These are phyloP conservation scores for Russula dissimulans DNA, from an alignment of 768 basidiomycete genomes.

Conservation along the genomic window DNA sequence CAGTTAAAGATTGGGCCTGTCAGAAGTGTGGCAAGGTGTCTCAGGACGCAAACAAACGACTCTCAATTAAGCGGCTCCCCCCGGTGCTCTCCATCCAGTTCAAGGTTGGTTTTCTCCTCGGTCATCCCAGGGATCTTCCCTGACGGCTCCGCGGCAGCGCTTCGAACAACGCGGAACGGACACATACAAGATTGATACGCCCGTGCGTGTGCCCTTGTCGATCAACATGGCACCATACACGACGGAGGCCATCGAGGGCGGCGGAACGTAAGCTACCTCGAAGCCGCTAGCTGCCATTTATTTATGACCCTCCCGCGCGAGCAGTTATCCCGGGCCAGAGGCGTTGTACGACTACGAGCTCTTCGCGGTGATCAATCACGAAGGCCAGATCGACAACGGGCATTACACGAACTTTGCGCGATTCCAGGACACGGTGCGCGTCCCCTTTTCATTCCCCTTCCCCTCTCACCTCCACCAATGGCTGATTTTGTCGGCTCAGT, in stretches of 20 bases:
- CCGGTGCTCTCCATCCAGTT: constrained; percentile 91
- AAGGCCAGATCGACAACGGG: constrained; percentile 89
- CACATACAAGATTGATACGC: constrained; percentile 77
- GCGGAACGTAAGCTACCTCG: constrained; percentile 22
- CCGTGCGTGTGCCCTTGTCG: constrained; percentile 70
- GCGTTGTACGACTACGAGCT: constrained; percentile 83
- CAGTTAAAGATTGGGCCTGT: constrained; percentile 76
- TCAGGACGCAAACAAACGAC: constrained; percentile 75
- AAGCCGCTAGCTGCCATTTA: not conserved
- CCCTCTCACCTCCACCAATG: not conserved
- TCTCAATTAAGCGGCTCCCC: constrained; percentile 79
- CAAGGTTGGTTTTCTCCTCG: constrained; percentile 49
- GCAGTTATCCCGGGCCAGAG: constrained; percentile 46
- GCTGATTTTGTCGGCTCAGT: constrained; percentile 35
- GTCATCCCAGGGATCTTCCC: not conserved
- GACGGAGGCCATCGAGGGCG: constrained; percentile 45
- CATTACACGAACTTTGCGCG: constrained; percentile 88
- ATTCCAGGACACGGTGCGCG: constrained; percentile 72
- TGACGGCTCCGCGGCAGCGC: constrained; percentile 41
- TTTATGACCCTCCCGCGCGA: not conserved
- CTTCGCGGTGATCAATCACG: constrained; percentile 89
- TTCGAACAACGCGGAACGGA: constrained; percentile 63
- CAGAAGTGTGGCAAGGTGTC: constrained; percentile 67
- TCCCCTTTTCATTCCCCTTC: not conserved
- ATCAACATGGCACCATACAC: constrained; percentile 89